A percentile compares a stretch with the other conserved stretches of the same genome.
These are phyloP conservation scores for Edaphochlamys debaryana DNA, from an alignment of 139 green algal species.

Conservation along the genomic window DNA sequence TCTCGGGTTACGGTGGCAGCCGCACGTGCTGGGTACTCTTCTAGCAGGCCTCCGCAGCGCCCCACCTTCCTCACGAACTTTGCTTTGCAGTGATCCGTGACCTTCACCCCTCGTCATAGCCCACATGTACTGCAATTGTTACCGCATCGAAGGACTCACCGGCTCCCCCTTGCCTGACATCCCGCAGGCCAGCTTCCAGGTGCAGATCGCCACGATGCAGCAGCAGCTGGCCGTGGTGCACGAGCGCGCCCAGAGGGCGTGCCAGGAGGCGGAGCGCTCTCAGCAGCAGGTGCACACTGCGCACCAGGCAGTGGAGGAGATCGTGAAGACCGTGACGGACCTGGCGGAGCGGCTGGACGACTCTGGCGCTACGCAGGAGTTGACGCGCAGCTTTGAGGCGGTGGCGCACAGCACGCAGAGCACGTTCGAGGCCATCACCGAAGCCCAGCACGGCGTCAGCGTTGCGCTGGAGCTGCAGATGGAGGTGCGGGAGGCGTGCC, in stretches of 20 bases:
- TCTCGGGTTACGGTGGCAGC: too few species aligned
- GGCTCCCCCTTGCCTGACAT: too few species aligned
- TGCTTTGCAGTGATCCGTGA: too few species aligned
- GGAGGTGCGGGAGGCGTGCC: conserved; percentile 2
- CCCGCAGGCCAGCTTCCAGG: conserved; percentile 14
- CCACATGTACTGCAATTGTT: too few species aligned
- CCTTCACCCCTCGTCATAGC: too few species aligned
- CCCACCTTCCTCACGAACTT: too few species aligned
- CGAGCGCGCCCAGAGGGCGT: not conserved
- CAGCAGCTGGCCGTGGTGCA: conserved; percentile 18
- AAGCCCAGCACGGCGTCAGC: not conserved
- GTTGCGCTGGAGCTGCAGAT: not conserved
- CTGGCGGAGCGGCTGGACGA: conserved; percentile 17
- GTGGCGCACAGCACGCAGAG: conserved; percentile 5
- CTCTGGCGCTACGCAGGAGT: not conserved
- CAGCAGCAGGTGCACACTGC: conserved; percentile 12
- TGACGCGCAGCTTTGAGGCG: conserved; percentile 12
- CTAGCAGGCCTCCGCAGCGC: too few species aligned
- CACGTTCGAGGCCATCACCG: not conserved
- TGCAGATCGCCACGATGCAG: conserved; percentile 2
- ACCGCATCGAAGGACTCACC: too few species aligned
- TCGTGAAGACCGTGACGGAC: not conserved
- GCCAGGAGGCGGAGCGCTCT: not conserved
- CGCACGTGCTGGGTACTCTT: too few species aligned
- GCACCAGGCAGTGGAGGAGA: not conserved